Conservation (phyloP, 257 asterid genomes). For the Solanum pinnatisectum region DNA sequence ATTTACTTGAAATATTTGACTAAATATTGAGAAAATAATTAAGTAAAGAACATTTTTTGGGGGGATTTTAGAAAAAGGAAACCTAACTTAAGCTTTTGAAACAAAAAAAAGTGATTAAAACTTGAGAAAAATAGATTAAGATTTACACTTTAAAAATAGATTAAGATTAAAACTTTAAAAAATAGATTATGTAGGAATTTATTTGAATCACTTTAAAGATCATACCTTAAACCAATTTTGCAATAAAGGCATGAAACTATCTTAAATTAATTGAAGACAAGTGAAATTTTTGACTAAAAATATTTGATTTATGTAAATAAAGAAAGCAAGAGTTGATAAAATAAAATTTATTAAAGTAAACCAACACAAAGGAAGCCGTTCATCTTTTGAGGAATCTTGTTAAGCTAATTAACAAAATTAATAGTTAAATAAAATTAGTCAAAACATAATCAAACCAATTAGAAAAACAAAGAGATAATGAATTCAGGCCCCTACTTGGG, state of each 20-base stretch:
- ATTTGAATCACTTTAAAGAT: background rate
- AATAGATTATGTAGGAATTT: too few relatives aligned
- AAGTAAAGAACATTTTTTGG: background rate
- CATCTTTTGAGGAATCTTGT: background rate
- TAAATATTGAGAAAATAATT: too few relatives aligned
- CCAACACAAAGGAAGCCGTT: background rate
- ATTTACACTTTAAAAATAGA: background rate
- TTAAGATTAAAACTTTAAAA: too few relatives aligned
- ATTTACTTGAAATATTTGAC: background rate
- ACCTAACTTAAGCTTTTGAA: background rate
- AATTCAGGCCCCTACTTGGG: background rate
- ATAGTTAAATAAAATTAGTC: too few relatives aligned
- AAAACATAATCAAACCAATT: too few relatives aligned
- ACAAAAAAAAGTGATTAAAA: too few relatives aligned
- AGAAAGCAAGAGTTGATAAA: too few relatives aligned
- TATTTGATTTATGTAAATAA: background rate
- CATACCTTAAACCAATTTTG: background rate
- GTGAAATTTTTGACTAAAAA: background rate
- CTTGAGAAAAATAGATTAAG: background rate
- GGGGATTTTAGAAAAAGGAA: background rate
- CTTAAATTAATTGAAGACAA: background rate
- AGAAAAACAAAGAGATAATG: background rate
- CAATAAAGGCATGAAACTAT: background rate
- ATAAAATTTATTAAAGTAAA: too few relatives aligned
- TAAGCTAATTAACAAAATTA: background rate